These are phyloP conservation scores for Aspergillus wentii DNA, from an alignment of 495 filamentous ascomycete species.

Conservation along the genomic window DNA sequence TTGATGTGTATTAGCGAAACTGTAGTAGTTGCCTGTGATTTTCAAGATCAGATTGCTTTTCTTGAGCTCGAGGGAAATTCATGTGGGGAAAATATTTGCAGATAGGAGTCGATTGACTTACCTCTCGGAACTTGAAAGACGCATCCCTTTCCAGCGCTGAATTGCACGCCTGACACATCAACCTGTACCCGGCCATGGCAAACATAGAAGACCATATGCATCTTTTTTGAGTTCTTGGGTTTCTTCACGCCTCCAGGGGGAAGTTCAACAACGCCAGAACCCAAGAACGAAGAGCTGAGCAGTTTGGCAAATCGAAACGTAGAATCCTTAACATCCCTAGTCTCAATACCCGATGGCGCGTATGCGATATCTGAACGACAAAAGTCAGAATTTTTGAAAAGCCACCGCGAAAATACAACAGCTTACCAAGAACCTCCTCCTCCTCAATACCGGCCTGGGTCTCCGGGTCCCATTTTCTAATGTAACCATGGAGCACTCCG, in stretches of 20 bases:
- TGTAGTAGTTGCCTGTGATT: slow-evolving; percentile 72
- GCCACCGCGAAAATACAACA: background rate
- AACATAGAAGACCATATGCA: slow-evolving; percentile 95
- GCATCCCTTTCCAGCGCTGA: slow-evolving; percentile 78
- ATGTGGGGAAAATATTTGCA: no score
- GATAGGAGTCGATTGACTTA: slow-evolving; percentile 42
- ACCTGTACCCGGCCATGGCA: slow-evolving; percentile 73
- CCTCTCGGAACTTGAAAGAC: slow-evolving; percentile 93
- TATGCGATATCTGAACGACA: slow-evolving; percentile 62
- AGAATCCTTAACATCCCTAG: slow-evolving; percentile 66
- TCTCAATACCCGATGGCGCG: slow-evolving; percentile 67
- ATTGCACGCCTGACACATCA: slow-evolving; percentile 65
- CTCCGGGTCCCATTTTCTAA: slow-evolving; percentile 52
- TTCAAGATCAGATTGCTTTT: slow-evolving; percentile 5
- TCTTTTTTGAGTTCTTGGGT: slow-evolving; percentile 83
- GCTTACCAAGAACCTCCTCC: slow-evolving; percentile 51
- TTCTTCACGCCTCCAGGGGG: slow-evolving; percentile 77
- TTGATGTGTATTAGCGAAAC: slow-evolving; percentile 67
- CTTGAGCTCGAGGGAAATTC: no score
- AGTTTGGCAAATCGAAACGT: slow-evolving; percentile 85
- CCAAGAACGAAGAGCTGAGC: slow-evolving; percentile 76
- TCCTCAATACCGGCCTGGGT: slow-evolving; percentile 50
- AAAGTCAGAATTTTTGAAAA: background rate
- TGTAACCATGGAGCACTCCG: slow-evolving; percentile 53
- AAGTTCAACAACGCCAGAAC: slow-evolving; percentile 81